Base-by-base conservation (phyloP, 805 yeast genomes). In the Suhomyces tanzawaensis region DNA sequence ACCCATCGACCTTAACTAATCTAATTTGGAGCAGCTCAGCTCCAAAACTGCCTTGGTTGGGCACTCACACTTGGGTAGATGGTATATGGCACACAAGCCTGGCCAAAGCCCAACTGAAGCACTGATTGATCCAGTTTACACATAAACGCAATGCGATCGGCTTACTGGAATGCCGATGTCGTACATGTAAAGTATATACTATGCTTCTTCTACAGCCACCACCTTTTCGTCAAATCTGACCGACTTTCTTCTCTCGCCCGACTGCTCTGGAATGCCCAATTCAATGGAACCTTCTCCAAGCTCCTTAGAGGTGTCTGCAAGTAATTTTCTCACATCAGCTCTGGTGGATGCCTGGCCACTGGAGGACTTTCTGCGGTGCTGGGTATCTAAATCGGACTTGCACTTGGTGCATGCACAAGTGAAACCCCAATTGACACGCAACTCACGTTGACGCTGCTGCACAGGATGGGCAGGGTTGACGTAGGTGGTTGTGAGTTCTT, bases 401-500 rank as follows among this genome's bases (percentile, higher is more conserved):
- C 95, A 87, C 45, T 82, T 74, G 9, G 59, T 49, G 56, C 95
- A 87, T 18, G 56, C 58, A 58, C 95, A 87, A 14, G 73, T 52
- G 57, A 87, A 87, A 3, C 95, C 95, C 86, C 88, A 87, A 49
- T 82, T 81, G 9, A 79, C 77, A 41, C 90, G 62, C 34, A 87
- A 63, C 45, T 76, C 80, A 45, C 83, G 58, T 49, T 77, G 79
- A 45, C 95, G 72, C 41, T 81, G 77, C 32, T 71, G 76, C 7
- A 81, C 75, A 2, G 78, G 75, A 49, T 77, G 80, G 4, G 64
- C 56, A 2, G 89, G 87, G 48, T 83, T 78, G 2, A 85, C 85
- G 49, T 87, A 87, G 2, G 83, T 71, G 1, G 85, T 78, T 0
- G 76, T 64, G 28, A 87, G 68, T 53, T 86, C 93, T 47, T 83